These are phyloP conservation scores for Guillardia theta DNA, from an alignment of 78 protist species.

Conservation along the genomic window DNA sequence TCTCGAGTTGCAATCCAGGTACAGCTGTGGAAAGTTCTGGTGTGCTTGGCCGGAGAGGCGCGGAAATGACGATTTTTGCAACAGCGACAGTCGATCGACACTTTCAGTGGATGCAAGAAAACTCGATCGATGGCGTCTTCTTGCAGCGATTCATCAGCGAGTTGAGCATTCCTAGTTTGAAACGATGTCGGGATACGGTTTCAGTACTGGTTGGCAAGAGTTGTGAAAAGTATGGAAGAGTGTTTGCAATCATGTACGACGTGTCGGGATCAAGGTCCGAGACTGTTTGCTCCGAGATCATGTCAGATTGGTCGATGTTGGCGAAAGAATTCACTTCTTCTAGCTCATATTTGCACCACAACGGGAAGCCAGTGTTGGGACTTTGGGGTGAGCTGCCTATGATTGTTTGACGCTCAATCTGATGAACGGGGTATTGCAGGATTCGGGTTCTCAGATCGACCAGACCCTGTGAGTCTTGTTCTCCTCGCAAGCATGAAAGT, in stretches of 20 bases:
- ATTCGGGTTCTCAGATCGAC: not conserved
- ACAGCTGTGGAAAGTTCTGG: too few relatives aligned
- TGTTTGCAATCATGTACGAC: not conserved
- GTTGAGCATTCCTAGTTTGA: not conserved
- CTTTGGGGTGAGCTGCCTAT: too few relatives aligned
- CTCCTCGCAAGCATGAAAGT: too few relatives aligned
- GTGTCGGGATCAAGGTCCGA: not conserved
- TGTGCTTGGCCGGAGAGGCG: too few relatives aligned
- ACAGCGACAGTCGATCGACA: not conserved
- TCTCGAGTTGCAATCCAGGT: not conserved
- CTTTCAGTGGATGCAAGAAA: not conserved
- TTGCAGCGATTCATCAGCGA: not conserved
- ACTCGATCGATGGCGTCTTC: not conserved
- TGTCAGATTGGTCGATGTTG: not conserved
- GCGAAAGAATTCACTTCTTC: not conserved
- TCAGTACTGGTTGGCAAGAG: too few relatives aligned
- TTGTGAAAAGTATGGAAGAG: not conserved
- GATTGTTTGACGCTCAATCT: too few relatives aligned
- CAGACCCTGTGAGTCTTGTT: not conserved
- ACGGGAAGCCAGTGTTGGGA: not conserved
- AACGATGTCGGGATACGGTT: too few relatives aligned
- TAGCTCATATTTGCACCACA: not conserved
- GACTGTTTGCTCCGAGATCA: not conserved
- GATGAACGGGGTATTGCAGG: too few relatives aligned
- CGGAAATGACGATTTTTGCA: too few relatives aligned